Conservation (phyloP, 305 asterid genomes). For the Ajuga reptans region DNA sequence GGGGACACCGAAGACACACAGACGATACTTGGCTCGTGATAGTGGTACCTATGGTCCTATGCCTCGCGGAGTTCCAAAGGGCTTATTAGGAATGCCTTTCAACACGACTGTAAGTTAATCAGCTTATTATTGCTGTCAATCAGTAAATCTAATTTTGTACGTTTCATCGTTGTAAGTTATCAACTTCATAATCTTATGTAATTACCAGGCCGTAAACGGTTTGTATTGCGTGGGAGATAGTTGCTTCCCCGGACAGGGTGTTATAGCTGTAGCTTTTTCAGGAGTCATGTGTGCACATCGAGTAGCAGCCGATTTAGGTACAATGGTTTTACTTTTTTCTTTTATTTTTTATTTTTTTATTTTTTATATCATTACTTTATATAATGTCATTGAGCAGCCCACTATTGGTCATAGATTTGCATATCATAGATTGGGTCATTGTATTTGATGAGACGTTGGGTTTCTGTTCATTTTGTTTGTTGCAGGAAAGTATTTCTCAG, state of each 20-base stretch:
- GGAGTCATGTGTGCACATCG: slow-evolving; percentile 99
- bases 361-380: not conserved
- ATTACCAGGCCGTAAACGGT: slow-evolving; percentile 67
- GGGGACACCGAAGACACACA: slow-evolving; percentile 94
- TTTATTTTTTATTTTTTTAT: not conserved
- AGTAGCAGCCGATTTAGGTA: slow-evolving; percentile 94
- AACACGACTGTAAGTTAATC: slow-evolving; percentile 70
- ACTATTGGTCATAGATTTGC: not conserved
- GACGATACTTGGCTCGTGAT: slow-evolving; percentile 91
- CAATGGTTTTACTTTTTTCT: slow-evolving; percentile 12
- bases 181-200: slow-evolving; percentile 14
- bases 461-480: not conserved
- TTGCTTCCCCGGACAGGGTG: slow-evolving; percentile 99
- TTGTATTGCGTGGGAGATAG: slow-evolving; percentile 97
- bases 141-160: not conserved
- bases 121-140: not conserved
- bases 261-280: slow-evolving; percentile 92
- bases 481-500: too few species aligned
- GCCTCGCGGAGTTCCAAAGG: slow-evolving; percentile 77
- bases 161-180: slow-evolving; percentile 5
- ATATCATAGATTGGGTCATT: not conserved
- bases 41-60: slow-evolving; percentile 97
- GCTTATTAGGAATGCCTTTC: slow-evolving; percentile 92
- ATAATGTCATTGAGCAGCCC: not conserved
- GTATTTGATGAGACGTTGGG: not conserved